Conservation (phyloP, 768 basidiomycete genomes). For the Psilocybe subaeruginosa region DNA sequence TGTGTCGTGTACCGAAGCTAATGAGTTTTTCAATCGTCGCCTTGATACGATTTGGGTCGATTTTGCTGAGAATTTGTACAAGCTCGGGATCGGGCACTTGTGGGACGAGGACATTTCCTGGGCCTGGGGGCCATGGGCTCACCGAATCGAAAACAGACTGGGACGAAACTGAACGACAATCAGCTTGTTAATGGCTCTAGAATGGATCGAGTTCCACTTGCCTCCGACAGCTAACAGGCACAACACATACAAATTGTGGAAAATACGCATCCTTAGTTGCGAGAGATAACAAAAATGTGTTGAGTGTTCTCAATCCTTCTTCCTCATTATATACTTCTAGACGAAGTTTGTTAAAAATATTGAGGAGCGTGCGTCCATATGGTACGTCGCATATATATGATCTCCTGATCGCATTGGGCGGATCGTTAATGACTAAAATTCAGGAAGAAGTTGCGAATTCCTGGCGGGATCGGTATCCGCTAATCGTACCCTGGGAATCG, state of each 20-base stretch:
- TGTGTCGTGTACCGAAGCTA: conserved; percentile 58
- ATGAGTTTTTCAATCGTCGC: conserved; percentile 53
- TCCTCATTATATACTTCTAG: conserved; percentile 4
- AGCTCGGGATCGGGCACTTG: conserved; percentile 50
- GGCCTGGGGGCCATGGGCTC: conserved; percentile 49
- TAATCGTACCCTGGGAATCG: conserved; percentile 8
- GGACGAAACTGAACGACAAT: conserved; percentile 15
- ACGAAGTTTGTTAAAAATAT: not conserved
- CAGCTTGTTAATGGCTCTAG: not conserved
- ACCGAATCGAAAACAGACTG: conserved; percentile 19
- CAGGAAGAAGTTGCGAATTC: conserved; percentile 8
- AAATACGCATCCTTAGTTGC: conserved; percentile 10
- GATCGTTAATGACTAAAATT: conserved; percentile 3
- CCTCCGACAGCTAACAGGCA: conserved; percentile 19
- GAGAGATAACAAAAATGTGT: not conserved
- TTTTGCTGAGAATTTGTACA: conserved; percentile 44
- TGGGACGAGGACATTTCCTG: conserved; percentile 41
- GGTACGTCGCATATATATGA: conserved; percentile 12
- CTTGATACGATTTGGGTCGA: conserved; percentile 47
- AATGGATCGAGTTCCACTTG: not conserved
- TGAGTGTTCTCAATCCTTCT: not conserved
- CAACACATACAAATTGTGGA: conserved; percentile 8
- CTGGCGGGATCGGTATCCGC: conserved; percentile 4
- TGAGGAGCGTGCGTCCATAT: conserved; percentile 12
- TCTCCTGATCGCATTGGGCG: conserved; percentile 16